These are phyloP conservation scores for Ambrosia artemisiifolia DNA, from an alignment of 129 eudicot species.

Conservation along the genomic window DNA sequence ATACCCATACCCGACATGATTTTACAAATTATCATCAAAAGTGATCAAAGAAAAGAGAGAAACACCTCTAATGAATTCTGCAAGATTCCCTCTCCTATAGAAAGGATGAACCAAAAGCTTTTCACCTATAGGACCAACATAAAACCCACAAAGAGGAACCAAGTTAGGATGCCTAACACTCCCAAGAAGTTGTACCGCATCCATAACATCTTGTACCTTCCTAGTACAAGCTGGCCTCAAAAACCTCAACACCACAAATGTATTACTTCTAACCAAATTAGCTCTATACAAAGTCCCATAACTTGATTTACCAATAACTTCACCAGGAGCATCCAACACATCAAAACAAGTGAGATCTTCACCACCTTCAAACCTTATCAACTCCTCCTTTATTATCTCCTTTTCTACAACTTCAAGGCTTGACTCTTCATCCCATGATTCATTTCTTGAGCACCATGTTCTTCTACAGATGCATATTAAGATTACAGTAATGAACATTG, in stretches of 20 bases:
- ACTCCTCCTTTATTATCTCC: slow-evolving; percentile 48
- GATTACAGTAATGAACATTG: slow-evolving; percentile 27
- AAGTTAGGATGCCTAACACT: slow-evolving; percentile 75
- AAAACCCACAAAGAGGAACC: slow-evolving; percentile 82
- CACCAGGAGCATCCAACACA: slow-evolving; percentile 90
- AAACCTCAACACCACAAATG: slow-evolving; percentile 64
- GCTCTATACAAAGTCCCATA: slow-evolving; percentile 84
- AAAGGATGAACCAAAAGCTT: slow-evolving; percentile 91
- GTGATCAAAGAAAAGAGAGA: background rate
- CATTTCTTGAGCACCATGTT: slow-evolving; percentile 21
- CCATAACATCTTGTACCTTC: slow-evolving; percentile 50
- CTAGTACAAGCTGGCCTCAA: slow-evolving; percentile 80
- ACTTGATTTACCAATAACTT: slow-evolving; percentile 82
- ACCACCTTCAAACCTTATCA: slow-evolving; percentile 71
- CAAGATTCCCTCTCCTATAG: slow-evolving; percentile 58
- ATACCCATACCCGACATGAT: no score
- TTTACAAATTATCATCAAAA: background rate
- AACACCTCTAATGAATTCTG: slow-evolving; percentile 75
- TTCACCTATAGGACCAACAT: slow-evolving; percentile 88
- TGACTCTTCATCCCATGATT: slow-evolving; percentile 41
- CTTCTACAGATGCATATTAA: slow-evolving; percentile 37
- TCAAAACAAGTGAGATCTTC: slow-evolving; percentile 74
- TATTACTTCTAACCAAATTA: slow-evolving; percentile 43
- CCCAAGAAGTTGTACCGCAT: slow-evolving; percentile 58
- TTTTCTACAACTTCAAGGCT: slow-evolving; percentile 44